Conservation (phyloP, 306 rosid genomes). For the Vigna hirtella region DNA sequence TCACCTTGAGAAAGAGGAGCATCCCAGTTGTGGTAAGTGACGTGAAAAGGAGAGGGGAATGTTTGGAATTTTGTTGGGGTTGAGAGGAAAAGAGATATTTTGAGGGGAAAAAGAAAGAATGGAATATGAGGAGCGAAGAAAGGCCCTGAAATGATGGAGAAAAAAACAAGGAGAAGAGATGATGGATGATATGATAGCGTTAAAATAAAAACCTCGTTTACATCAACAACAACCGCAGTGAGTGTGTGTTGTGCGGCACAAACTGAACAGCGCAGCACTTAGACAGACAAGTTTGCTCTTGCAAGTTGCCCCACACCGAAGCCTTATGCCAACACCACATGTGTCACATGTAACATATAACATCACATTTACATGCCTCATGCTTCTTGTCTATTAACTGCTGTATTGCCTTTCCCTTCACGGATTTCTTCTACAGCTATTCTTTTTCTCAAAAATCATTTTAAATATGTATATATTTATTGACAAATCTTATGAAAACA, state of each 20-base stretch:
- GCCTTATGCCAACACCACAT: background rate
- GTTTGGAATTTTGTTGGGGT: slow-evolving; percentile 26
- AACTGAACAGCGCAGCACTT: slow-evolving; percentile 7
- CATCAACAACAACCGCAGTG: background rate
- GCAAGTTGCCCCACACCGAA: background rate
- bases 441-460: background rate
- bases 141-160: slow-evolving; percentile 63
- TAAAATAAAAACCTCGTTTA: slow-evolving; percentile 15
- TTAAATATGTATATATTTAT: too few relatives aligned
- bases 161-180: slow-evolving; percentile 38
- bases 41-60: slow-evolving; percentile 22
- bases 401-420: background rate
- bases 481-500: too few relatives aligned
- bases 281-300: slow-evolving; percentile 1
- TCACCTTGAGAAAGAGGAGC: slow-evolving; percentile 55
- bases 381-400: background rate
- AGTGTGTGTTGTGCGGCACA: slow-evolving; percentile 12
- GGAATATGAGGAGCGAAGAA: slow-evolving; percentile 31
- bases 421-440: background rate
- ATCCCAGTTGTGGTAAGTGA: slow-evolving; percentile 45
- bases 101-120: slow-evolving; percentile 31
- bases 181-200: slow-evolving; percentile 15
- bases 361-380: background rate
- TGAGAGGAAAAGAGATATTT: slow-evolving; percentile 32
- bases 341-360: background rate